Percentiles rank a stretch among this genome's conserved stretches.
These are phyloP conservation scores for Trichoderma afroharzianum DNA, from an alignment of 2,329 filamentous ascomycete genomes.

Conservation along the genomic window DNA sequence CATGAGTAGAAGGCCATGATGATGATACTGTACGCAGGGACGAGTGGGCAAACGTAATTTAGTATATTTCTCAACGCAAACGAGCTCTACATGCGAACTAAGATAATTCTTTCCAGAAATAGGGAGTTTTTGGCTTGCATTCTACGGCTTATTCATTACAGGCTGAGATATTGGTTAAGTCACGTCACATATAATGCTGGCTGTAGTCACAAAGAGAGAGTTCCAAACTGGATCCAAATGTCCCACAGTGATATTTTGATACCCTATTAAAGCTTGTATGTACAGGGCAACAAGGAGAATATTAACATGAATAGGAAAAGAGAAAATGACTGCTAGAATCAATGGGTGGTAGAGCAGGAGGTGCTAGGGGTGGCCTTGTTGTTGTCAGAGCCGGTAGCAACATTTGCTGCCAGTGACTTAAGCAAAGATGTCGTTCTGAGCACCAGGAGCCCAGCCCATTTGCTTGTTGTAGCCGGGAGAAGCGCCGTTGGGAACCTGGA, in stretches of 20 bases:
- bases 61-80: not conserved
- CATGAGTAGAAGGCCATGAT: not conserved
- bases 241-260: not conserved
- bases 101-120: not conserved
- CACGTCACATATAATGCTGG: not conserved
- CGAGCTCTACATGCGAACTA: too few relatives aligned
- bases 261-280: not conserved
- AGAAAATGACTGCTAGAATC: not conserved
- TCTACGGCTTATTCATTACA: not conserved
- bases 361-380: not conserved
- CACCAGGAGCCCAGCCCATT: conserved; percentile 27
- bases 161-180: not conserved
- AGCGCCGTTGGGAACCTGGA: conserved; percentile 23
- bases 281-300: not conserved
- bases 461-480: conserved; percentile 27
- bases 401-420: not conserved
- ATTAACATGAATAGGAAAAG: not conserved
- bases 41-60: not conserved
- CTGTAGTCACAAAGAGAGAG: not conserved
- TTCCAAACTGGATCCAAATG: not conserved
- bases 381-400: not conserved
- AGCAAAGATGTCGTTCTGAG: conserved; percentile 28
- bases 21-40: not conserved
- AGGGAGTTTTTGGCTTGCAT: not conserved
- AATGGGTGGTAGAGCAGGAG: not conserved